Evolutionary conservation across 306 rosid genomes (phyloP), one percentile per base, ranked within the genome.

Genomic region (Canavalia gladiata): DNA sequence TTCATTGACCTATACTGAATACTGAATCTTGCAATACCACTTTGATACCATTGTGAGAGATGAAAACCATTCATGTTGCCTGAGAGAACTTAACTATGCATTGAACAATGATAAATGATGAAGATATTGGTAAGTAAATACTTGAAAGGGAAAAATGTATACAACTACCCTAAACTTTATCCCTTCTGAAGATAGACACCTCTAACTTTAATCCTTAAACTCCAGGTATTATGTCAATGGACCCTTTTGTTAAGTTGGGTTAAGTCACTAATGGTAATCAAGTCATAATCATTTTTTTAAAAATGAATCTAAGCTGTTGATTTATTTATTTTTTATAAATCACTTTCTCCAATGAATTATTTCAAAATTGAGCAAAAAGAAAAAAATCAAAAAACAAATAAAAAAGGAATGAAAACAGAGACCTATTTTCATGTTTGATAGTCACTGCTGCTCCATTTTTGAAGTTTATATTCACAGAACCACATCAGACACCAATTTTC

Each of bases 1-100:
- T 70, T 70, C 54, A 54, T 47, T 69, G 45, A 70, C 54, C 64
- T 5, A 18, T 10, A 31, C 55, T 52, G 46, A 56, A 31, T 37
- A 18, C 25, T 18, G 25, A 18, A 18, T 18, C 50, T 58, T 58
- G 64, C 67, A 60, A 39, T 59, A 29, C 55, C 43, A 47, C 60
- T 69, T 69, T 63, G 25, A 57, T 46, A 42, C 18, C 49, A 46
- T 46, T 46, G 70, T 70, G 37, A 39, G 37, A 58, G 37, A 59
- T 49, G 56, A 49, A 69, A 68, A 49, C 42, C 66, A 37, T 76
- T 76, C 39, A n/a, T 69, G 82, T 70, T 56, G 37, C 74, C 49
- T 72, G 65, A 35, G 25, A 54, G 43, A 49, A 33, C 64, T 5
- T 67, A 0, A 69, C 73, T 47, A 39, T 59, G 49, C 54, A 6